phyloP scores from a whole-genome alignment of 805 yeast genomes.

The Candida arabinofermentans region DNA sequence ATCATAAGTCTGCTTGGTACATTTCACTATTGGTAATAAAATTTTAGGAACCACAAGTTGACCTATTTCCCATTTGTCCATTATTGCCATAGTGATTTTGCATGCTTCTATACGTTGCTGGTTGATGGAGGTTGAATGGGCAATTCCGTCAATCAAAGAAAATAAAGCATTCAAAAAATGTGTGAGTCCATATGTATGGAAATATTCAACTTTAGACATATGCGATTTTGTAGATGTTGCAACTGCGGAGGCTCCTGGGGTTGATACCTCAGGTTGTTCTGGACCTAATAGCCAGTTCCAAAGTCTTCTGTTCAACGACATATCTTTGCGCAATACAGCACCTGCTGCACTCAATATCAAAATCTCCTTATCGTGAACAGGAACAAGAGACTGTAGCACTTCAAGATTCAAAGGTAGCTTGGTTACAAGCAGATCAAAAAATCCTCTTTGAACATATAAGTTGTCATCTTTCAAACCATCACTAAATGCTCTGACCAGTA shows the following conservation, averaged over 20 bases:
- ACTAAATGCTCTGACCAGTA: slow-evolving; percentile 69
- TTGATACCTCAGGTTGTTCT: slow-evolving; percentile 31
- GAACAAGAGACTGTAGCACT: slow-evolving; percentile 44
- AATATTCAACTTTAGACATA: slow-evolving; percentile 48
- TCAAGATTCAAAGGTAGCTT: slow-evolving; percentile 63
- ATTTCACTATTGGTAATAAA: slow-evolving; percentile 58
- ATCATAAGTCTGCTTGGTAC: slow-evolving; percentile 35
- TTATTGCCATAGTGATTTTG: slow-evolving; percentile 63
- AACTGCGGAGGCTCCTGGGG: slow-evolving; percentile 7
- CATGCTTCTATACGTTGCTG: slow-evolving; percentile 47
- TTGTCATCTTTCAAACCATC: slow-evolving; percentile 64
- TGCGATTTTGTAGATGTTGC: slow-evolving; percentile 5
- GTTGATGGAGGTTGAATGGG: slow-evolving; percentile 17
- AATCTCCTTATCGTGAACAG: slow-evolving; percentile 50
- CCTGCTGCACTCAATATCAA: slow-evolving; percentile 60
- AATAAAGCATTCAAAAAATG: slow-evolving; percentile 51
- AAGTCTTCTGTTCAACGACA: slow-evolving; percentile 89
- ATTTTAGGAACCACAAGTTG: slow-evolving; percentile 64
- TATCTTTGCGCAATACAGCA: slow-evolving; percentile 76
- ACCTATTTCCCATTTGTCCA: slow-evolving; percentile 96
- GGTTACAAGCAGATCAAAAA: slow-evolving; percentile 71
- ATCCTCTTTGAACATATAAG: slow-evolving; percentile 79
- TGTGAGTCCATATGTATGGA: slow-evolving; percentile 51
- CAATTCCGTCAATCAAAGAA: slow-evolving; percentile 37
- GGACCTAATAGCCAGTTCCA: slow-evolving; percentile 95